A percentile compares a stretch with the other conserved stretches of the same genome.
Evolutionary conservation across 2,329 filamentous ascomycete genomes (phyloP).

Genomic region (Neofusicoccum umdonicola): DNA sequence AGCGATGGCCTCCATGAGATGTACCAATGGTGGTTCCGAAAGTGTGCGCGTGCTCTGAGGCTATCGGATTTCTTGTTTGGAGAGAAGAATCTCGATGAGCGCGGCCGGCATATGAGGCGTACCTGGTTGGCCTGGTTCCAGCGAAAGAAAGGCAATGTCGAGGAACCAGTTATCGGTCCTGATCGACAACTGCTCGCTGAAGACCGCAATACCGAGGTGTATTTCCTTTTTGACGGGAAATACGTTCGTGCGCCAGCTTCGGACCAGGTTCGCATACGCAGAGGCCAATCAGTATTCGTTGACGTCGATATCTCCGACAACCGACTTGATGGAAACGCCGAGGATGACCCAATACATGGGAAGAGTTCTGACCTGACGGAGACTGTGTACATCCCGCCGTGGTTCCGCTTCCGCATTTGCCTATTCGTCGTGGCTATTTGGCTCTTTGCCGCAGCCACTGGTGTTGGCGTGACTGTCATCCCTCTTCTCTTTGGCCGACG

Average conservation of each 20-base stretch:
- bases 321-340: constrained; percentile 57
- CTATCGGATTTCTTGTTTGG: constrained; percentile 93
- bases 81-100: constrained; percentile 76
- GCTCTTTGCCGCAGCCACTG: constrained; percentile 86
- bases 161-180: constrained; percentile 35
- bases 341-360: constrained; percentile 35
- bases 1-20: constrained; percentile 79
- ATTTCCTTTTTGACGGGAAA: constrained; percentile 68
- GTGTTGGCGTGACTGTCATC: constrained; percentile 79
- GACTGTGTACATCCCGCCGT: constrained; percentile 73
- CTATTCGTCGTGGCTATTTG: constrained; percentile 88
- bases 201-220: constrained; percentile 41
- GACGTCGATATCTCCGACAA: constrained; percentile 68
- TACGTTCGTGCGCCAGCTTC: constrained; percentile 93
- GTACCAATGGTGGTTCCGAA: constrained; percentile 95
- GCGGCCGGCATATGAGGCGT: constrained; percentile 64
- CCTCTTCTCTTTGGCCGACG: constrained; percentile 81
- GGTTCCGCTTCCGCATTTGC: constrained; percentile 76
- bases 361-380: constrained; percentile 46
- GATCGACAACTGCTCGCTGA: constrained; percentile 31
- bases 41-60: constrained; percentile 74
- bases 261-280: constrained; percentile 91
- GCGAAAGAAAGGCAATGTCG: constrained; percentile 40
- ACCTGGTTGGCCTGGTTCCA: constrained; percentile 60
- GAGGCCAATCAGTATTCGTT: constrained; percentile 77